Conservation (phyloP, 2,329 filamentous ascomycete genomes). For the Teratosphaeriaceae sp. region DNA sequence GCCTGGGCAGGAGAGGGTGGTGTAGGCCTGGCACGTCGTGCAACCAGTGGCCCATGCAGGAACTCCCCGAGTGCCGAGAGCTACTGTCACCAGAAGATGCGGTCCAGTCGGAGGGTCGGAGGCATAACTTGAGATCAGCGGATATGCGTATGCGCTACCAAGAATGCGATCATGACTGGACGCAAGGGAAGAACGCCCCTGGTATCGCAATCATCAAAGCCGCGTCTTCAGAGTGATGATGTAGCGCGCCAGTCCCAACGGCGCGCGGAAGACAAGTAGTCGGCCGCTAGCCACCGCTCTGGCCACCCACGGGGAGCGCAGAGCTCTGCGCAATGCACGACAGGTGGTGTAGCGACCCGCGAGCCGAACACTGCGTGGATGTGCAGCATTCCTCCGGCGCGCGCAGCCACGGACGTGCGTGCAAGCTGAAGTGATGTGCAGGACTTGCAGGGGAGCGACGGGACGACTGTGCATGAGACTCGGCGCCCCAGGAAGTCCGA, state of each 20-base stretch:
- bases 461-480: not conserved
- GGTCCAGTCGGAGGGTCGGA: not conserved
- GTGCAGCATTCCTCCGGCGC: not conserved
- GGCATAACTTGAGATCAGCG: not conserved
- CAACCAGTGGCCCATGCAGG: not conserved
- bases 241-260: not conserved
- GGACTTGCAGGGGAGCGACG: not conserved
- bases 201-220: no score
- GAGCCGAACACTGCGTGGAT: no score
- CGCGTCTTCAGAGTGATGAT: not conserved
- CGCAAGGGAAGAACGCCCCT: not conserved
- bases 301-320: no score
- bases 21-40: not conserved
- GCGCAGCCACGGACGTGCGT: not conserved
- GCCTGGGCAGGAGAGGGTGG: not conserved
- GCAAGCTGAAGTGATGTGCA: slow-evolving; percentile 1
- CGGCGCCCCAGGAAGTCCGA: not conserved
- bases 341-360: not conserved
- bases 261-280: not conserved
- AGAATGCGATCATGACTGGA: not conserved
- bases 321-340: no score
- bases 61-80: not conserved
- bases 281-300: no score
- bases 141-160: not conserved
- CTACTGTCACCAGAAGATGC: not conserved